Evolutionary conservation across 805 yeast genomes (phyloP).

Genomic region (Spathaspora gorwiae): DNA sequence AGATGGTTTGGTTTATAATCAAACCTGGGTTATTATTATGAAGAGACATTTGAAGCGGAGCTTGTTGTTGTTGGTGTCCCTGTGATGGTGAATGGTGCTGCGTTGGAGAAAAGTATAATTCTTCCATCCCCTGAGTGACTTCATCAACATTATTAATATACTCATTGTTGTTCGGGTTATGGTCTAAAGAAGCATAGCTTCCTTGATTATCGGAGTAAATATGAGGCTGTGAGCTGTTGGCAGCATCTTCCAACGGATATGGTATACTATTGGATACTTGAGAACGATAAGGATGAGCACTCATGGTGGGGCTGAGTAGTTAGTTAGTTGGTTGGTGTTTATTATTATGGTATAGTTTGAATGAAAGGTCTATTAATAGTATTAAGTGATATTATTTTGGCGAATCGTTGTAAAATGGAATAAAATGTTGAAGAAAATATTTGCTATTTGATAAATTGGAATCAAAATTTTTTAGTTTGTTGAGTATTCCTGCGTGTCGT

Average conservation of each 20-base stretch:
- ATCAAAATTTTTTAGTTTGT: no score
- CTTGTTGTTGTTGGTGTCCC: background rate
- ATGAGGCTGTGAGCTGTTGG: background rate
- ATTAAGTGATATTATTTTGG: no score
- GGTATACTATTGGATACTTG: slow-evolving; percentile 10
- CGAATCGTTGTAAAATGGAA: no score
- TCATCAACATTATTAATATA: background rate
- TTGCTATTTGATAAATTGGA: no score
- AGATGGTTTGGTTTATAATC: background rate
- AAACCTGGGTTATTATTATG: background rate
- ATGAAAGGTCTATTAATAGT: no score
- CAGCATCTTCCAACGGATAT: slow-evolving; percentile 12
- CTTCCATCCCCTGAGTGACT: slow-evolving; percentile 5
- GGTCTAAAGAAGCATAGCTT: no score
- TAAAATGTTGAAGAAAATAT: no score
- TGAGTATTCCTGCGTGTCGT: no score
- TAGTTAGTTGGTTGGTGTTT: background rate
- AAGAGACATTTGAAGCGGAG: background rate
- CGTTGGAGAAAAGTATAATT: slow-evolving; percentile 6
- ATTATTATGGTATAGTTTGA: no score
- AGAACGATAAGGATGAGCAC: slow-evolving; percentile 6
- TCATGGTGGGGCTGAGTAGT: background rate
- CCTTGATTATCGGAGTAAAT: background rate
- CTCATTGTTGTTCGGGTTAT: background rate
- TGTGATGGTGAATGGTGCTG: slow-evolving; percentile 1